Evolutionary conservation across 495 filamentous ascomycete species (phyloP), one percentile per base, ranked within the genome.

Genomic region (Melanomma pulvis-pyrius): DNA sequence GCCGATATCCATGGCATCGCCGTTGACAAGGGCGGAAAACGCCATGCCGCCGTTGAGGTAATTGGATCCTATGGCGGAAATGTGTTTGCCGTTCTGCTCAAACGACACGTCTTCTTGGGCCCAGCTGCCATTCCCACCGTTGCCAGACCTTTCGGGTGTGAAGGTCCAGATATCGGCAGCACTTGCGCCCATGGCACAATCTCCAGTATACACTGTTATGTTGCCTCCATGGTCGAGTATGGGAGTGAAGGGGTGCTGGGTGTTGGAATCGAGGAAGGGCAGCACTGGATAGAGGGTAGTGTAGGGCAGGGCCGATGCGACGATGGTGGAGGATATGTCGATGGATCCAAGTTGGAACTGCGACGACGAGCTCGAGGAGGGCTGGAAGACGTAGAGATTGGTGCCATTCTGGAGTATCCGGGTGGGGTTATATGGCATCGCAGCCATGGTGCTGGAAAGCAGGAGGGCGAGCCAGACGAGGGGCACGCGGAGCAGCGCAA

Each of bases 351-450:
- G 80, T 66, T 82, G 74, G 41, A 80, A 74, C 22, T 74, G 74
- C 29, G 67, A 54, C 69, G 75, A 78, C 63, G 76, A 80, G 34
- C 32, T 19, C 73, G 74, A 77, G 55, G 76, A 78, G 60, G 79
- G 77, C 64, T 74, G 79, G 63, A 93, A 83, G 60, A 92, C 79
- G 73, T 92, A 93, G 34, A 79, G 75, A 59, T 81, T 61, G 47
- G 80, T 74, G 67, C 81, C 80, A 44, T 82, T 78, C 30, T 76
- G 79, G 49, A 84, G 78, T 21, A 93, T 81, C 24, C 80, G 83
- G 0, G 92, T 90, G 0, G 92, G 90, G 25, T 83, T 85, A 79
- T 96, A 96, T 30, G 90, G 91, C 25, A 91, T 79, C 24, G 64
- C 53, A 28, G 74, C 73, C 6, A 49, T 48, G 48, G 54, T 39